Conservation (phyloP, 768 basidiomycete species). For the Leucogyrophana mollusca region DNA sequence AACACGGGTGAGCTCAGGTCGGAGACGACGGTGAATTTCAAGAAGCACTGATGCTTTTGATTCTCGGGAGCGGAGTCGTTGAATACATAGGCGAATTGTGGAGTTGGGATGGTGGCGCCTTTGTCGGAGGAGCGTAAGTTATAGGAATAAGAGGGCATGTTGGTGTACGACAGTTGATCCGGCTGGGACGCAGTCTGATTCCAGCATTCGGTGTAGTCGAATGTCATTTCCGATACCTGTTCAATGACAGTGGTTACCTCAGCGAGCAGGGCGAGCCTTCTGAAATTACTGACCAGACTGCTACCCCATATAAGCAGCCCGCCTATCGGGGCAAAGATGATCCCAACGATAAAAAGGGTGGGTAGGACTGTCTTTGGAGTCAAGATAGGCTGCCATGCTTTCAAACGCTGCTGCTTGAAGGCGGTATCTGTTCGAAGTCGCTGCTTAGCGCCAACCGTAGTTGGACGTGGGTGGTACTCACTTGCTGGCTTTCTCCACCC, state of each 20-base stretch:
- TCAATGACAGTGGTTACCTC: constrained; percentile 6
- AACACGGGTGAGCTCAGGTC: constrained; percentile 75
- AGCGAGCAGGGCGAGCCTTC: constrained; percentile 18
- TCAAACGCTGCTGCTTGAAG: constrained; percentile 98
- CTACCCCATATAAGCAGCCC: constrained; percentile 93
- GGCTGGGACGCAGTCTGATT: constrained; percentile 40
- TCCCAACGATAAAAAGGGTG: constrained; percentile 90
- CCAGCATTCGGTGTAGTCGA: constrained; percentile 96
- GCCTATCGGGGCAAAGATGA: constrained; percentile 95
- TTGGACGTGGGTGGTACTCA: constrained; percentile 34
- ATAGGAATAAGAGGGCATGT: constrained; percentile 68
- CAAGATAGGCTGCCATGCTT: constrained; percentile 99
- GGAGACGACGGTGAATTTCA: constrained; percentile 82
- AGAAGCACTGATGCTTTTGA: constrained; percentile 60
- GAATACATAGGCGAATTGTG: constrained; percentile 76
- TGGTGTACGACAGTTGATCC: constrained; percentile 36
- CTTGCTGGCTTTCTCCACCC: constrained; percentile 83
- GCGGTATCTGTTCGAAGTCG: constrained; percentile 72
- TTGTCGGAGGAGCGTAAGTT: constrained; percentile 60
- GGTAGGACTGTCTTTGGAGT: constrained; percentile 98
- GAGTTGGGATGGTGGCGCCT: constrained; percentile 44
- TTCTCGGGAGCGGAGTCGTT: constrained; percentile 43
- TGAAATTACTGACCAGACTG: constrained; percentile 46
- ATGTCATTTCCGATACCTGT: constrained; percentile 87
- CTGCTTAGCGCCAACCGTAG: constrained; percentile 11